These are phyloP conservation scores for Astrephomene gubernaculifera DNA, from an alignment of 139 green algal species.

Conservation along the genomic window DNA sequence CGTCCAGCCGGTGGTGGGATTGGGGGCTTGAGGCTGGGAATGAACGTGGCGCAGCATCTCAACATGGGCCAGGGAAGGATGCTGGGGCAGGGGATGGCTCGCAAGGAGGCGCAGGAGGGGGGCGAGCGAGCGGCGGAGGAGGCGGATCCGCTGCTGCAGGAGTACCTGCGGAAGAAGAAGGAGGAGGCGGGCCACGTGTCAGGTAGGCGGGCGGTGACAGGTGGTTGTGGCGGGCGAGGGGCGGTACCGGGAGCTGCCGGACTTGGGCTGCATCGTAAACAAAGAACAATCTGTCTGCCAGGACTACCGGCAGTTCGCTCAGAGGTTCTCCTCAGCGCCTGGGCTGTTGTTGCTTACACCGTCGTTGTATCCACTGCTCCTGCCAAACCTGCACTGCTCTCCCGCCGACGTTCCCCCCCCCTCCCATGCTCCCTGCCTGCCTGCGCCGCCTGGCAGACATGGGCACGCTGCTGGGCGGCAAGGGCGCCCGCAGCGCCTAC, in stretches of 20 bases:
- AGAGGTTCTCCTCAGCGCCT: too few species aligned
- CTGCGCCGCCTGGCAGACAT: neutral
- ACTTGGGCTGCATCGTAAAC: too few species aligned
- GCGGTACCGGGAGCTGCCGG: too few species aligned
- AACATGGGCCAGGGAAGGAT: too few species aligned
- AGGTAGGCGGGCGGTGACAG: neutral
- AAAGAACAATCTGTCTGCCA: too few species aligned
- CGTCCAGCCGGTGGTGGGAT: too few species aligned
- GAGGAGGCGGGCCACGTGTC: slow-evolving; percentile 2
- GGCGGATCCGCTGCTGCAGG: neutral
- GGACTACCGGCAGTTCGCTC: too few species aligned
- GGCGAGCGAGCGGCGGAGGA: neutral
- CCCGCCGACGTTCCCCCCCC: neutral
- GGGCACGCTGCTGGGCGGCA: slow-evolving; percentile 19
- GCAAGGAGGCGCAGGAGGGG: neutral
- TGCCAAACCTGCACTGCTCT: neutral
- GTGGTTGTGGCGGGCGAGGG: neutral
- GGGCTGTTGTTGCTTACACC: too few species aligned
- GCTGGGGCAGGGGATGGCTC: too few species aligned
- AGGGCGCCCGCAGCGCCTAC: slow-evolving; percentile 5
- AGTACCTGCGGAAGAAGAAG: slow-evolving; percentile 17
- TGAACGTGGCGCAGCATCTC: too few species aligned
- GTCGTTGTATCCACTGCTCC: too few species aligned
- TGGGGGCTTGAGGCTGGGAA: too few species aligned
- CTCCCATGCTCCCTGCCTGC: neutral